Percentiles rank a stretch among this genome's conserved stretches.
These are phyloP conservation scores for Urochloa ruziziensis DNA, from an alignment of 176 grass and related monocot genomes.

Conservation along the genomic window DNA sequence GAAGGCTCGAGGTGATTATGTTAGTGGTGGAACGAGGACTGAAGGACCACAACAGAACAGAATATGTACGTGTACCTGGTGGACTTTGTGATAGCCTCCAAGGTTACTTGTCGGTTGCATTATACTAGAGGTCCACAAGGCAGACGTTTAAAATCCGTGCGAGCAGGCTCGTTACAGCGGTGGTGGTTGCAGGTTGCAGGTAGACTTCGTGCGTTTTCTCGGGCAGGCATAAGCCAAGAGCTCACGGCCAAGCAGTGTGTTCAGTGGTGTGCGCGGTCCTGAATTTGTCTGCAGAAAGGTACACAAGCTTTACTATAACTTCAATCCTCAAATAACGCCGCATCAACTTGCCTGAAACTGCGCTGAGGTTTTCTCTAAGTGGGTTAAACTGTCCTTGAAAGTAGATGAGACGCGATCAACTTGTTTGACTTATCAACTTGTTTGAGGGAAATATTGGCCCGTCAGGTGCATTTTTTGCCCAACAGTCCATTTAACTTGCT, in stretches of 20 bases:
- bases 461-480: not conserved
- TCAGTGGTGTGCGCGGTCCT: slow-evolving; percentile 8
- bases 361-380: not conserved
- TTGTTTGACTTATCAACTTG: not conserved
- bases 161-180: not conserved
- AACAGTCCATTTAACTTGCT: not conserved
- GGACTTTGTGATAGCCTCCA: slow-evolving; percentile 11
- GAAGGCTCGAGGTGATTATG: not conserved
- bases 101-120: slow-evolving; percentile 17
- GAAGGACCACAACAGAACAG: not conserved
- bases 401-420: not conserved
- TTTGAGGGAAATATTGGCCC: not conserved
- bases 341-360: not conserved
- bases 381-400: not conserved
- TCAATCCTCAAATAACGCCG: not conserved
- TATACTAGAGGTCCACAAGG: not conserved
- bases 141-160: not conserved
- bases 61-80: not conserved
- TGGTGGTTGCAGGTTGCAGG: not conserved
- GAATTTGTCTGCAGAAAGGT: slow-evolving; percentile 33
- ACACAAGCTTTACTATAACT: not conserved
- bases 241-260: not conserved
- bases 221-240: not conserved
- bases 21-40: not conserved
- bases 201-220: not conserved